Conservation (phyloP, 805 yeast species). For the Lachancea cidri region DNA sequence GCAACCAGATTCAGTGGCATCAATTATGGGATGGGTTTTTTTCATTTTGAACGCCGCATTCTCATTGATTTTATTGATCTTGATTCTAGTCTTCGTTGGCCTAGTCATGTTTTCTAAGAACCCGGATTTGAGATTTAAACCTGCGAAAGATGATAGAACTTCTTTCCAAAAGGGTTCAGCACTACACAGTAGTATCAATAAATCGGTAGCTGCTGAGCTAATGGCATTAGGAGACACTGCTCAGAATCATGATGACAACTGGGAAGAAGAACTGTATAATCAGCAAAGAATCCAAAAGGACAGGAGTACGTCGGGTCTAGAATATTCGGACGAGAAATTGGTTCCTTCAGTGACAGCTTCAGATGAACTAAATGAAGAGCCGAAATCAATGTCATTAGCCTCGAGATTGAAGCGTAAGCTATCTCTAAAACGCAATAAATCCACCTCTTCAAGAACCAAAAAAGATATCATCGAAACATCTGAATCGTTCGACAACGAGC, state of each 20-base stretch:
- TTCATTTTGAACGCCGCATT: slow-evolving; percentile 87
- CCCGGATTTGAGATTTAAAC: slow-evolving; percentile 84
- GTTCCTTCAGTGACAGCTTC: slow-evolving; percentile 9
- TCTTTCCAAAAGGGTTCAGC: slow-evolving; percentile 61
- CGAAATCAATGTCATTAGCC: slow-evolving; percentile 18
- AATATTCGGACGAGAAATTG: slow-evolving; percentile 9
- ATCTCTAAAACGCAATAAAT: slow-evolving; percentile 14
- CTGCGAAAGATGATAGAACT: slow-evolving; percentile 87
- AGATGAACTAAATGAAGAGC: slow-evolving; percentile 12
- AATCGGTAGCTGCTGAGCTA: slow-evolving; percentile 44
- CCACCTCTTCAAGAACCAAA: slow-evolving; percentile 5
- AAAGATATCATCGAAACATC: background rate
- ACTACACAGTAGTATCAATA: slow-evolving; percentile 30
- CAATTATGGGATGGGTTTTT: slow-evolving; percentile 90
- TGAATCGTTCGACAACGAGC: background rate
- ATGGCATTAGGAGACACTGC: slow-evolving; percentile 79
- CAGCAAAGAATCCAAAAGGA: slow-evolving; percentile 16
- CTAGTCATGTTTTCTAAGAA: slow-evolving; percentile 67
- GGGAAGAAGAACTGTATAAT: slow-evolving; percentile 58
- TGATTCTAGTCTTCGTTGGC: slow-evolving; percentile 62
- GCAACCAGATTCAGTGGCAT: slow-evolving; percentile 71
- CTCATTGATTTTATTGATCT: slow-evolving; percentile 63
- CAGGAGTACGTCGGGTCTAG: slow-evolving; percentile 7
- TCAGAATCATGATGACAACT: slow-evolving; percentile 66
- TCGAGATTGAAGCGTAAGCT: slow-evolving; percentile 24